Evolutionary conservation across 139 green algal genomes (phyloP), one percentile per base, ranked within the genome.

Genomic region (Zygnema cylindricum): DNA sequence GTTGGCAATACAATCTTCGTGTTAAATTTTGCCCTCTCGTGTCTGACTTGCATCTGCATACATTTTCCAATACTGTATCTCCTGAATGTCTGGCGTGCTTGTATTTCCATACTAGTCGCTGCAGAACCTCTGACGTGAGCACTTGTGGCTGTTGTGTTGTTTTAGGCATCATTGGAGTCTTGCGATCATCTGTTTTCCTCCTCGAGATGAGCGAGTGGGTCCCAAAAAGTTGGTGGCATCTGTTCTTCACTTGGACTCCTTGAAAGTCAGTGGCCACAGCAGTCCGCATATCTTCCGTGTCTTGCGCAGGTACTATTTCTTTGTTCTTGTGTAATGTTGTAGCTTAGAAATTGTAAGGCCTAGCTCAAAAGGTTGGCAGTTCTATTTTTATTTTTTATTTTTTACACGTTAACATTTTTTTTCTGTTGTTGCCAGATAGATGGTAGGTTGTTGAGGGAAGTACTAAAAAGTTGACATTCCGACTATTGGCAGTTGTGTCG

Each of bases 151-250:
- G n/a, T n/a, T n/a, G n/a, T n/a, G n/a, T n/a, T n/a, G n/a, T n/a
- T n/a, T n/a, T n/a, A 88, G 89, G 3, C 89, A 98, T 86, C 96
- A 98, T 93, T 98, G 96, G 96, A 96, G 90, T 86, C 93, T 98
- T 2, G 87, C 93, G 55, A 93, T 98, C 63, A 90, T 99, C 1
- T 97, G 94, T 88, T 93, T 97, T 91, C 96, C 96, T 36, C 1
- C 93, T 85, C n/a, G 32, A 87, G 57, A 25, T 93, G 2, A 7
- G 49, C 7, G 16, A 63, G 49, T 35, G n/a, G 21, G 55, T 40
- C 32, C 38, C 77, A 85, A 85, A 55, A 35, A 82, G 81, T 75
- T 23, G 69, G 36, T 54, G 40, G 90, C 95, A 30, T 96, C 91
- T 55, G 69, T 93, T 25, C 39, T 93, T 22, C 90, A 92, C 38